Base-by-base conservation (phyloP, 2,329 filamentous ascomycete species). In the Aureobasidium zeae region DNA sequence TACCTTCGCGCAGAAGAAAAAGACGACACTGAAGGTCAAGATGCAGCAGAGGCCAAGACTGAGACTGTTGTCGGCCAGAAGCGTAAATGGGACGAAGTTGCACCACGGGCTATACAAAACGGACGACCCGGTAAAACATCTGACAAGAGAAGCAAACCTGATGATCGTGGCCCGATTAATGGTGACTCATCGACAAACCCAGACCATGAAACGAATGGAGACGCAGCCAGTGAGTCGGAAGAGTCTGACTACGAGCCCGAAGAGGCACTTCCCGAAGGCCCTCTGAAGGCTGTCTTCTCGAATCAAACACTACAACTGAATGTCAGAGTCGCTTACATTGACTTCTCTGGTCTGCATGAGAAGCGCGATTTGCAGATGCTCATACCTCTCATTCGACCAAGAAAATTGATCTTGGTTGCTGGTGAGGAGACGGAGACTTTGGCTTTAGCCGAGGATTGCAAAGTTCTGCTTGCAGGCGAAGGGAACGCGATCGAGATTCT, bases 331-430 rank as follows among this genome's bases (percentile, higher is more conserved):
- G 83, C 84, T 2, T 91, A 84, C 61, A 79, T 98, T 42, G 91
- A 98, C 63, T 95, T 94, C 58, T 81, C 83, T 39, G 91, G 89
- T 17, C 67, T 96, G 17, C 89, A 96, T 62, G 91, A 96, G 59
- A 88, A 88, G 61, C 83, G 89, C 52, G 94, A 86, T 61, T 69
- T 98, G 36, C 86, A 89, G 63, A 95, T 95, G 81, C 68, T 98
- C 43, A 86, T 98, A 37, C 91, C 91, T 0, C 74, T 96, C 5
- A 94, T 98, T 52, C 81, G 88, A 56, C 91, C 91, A 5, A 81
- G 89, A 44, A 98, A 98, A 62, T 73, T 98, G 41, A 93, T 98
- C 50, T 73, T 98, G n/a, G 77, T 94, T 2, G 83, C 82, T 21
- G 91, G 91, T 20, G 81, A 76, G 56, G 71, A 75, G 49, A 76